These are phyloP conservation scores for Lactarius sanguifluus DNA, from an alignment of 768 basidiomycete genomes.

Conservation along the genomic window DNA sequence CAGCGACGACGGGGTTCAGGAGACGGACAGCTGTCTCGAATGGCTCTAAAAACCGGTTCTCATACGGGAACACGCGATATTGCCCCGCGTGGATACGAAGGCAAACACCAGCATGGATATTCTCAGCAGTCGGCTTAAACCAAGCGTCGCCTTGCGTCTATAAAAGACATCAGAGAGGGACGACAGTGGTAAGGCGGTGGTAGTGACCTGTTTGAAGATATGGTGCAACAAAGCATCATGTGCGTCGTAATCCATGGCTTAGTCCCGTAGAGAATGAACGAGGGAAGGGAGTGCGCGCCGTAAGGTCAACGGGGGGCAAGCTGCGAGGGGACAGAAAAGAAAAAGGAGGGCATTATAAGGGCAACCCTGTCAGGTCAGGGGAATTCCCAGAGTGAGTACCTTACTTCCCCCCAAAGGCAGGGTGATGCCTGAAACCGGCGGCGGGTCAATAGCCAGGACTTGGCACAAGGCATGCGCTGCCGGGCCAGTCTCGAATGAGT, in stretches of 20 bases:
- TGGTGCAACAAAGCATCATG: slow-evolving; percentile 79
- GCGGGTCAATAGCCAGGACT: not conserved
- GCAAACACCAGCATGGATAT: slow-evolving; percentile 76
- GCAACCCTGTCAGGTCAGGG: not conserved
- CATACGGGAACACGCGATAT: slow-evolving; percentile 83
- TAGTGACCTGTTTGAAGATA: slow-evolving; percentile 68
- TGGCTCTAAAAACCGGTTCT: slow-evolving; percentile 74
- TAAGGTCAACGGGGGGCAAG: slow-evolving; percentile 24
- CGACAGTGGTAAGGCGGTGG: not conserved
- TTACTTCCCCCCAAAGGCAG: not conserved
- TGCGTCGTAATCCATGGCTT: slow-evolving; percentile 71
- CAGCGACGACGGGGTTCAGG: slow-evolving; percentile 82
- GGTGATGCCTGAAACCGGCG: not conserved
- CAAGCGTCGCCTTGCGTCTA: slow-evolving; percentile 83
- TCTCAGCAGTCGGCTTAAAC: slow-evolving; percentile 85
- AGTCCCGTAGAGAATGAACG: not conserved
- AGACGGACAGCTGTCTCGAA: slow-evolving; percentile 76
- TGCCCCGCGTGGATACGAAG: slow-evolving; percentile 66
- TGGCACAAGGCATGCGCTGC: not conserved
- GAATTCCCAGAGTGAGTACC: not conserved
- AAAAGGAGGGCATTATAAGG: slow-evolving; percentile 15
- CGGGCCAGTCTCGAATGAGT: slow-evolving; percentile 6
- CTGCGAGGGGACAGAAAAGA: slow-evolving; percentile 22
- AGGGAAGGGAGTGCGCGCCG: slow-evolving; percentile 23
- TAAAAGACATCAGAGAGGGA: slow-evolving; percentile 31